A percentile compares a stretch with the other conserved stretches of the same genome.
phyloP scores from a whole-genome alignment of 306 rosid species.

The Trifolium subterraneum region DNA sequence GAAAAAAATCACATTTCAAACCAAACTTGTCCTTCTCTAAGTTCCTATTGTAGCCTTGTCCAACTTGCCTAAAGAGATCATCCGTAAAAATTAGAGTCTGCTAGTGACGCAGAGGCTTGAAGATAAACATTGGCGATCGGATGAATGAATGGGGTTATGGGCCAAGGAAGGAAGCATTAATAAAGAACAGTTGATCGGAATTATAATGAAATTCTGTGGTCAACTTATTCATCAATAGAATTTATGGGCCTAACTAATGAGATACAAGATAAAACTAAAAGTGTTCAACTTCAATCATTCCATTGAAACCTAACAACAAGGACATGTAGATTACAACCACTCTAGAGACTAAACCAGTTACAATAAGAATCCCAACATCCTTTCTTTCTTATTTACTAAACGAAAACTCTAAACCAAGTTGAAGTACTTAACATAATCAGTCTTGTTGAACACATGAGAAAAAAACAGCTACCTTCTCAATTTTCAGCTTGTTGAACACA shows the following conservation, averaged over 20 bases:
- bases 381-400: conserved; percentile 1
- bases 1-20: conserved; percentile 2
- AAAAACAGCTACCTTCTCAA: conserved; percentile 66
- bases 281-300: conserved; percentile 22
- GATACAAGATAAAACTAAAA: not conserved
- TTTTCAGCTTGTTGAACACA: conserved; percentile 84
- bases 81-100: not conserved
- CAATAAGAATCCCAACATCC: conserved; percentile 10
- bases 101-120: not conserved
- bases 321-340: no score
- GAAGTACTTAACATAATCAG: conserved; percentile 3
- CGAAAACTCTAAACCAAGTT: conserved; percentile 1
- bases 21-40: conserved; percentile 19
- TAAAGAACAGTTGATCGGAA: no score
- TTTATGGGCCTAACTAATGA: no score
- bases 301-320: conserved; percentile 1
- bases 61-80: not conserved
- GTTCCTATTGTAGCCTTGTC: not conserved
- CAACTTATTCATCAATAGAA: no score
- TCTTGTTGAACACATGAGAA: no score
- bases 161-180: no score
- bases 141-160: no score
- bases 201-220: no score
- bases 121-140: not conserved
- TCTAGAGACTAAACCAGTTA: not conserved